phyloP scores from a whole-genome alignment of 192 early-diverging fungal genomes.

The Gorgonomyces haynaldii region DNA sequence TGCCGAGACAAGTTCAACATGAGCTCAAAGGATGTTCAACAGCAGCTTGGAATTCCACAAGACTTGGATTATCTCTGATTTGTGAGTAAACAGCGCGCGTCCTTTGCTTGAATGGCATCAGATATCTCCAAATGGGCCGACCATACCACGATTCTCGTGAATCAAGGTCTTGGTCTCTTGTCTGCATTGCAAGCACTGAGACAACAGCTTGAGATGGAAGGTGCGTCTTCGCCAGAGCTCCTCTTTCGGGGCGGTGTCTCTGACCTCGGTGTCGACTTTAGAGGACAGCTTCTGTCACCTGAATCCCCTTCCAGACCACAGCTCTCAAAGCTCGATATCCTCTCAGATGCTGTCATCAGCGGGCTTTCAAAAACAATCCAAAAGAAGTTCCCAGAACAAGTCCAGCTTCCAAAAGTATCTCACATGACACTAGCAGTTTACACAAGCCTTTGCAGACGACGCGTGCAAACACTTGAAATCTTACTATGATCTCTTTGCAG shows the following conservation, averaged over 20 bases:
- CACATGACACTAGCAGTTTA: background rate
- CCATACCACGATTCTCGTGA: conserved; percentile 12
- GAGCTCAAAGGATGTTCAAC: background rate
- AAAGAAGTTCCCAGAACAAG: conserved; percentile 1
- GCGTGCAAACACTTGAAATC: conserved; percentile 9
- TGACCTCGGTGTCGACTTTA: conserved; percentile 15
- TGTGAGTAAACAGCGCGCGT: background rate
- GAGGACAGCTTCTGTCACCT: conserved; percentile 11
- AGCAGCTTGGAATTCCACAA: background rate
- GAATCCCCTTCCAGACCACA: conserved; percentile 16
- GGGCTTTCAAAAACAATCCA: conserved; percentile 4
- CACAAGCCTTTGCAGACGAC: too few species aligned
- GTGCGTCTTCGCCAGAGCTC: conserved; percentile 12
- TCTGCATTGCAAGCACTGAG: conserved; percentile 14
- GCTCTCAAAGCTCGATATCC: conserved; percentile 5
- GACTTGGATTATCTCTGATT: background rate
- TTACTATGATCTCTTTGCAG: conserved; percentile 16
- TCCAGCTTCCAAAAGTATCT: conserved; percentile 1
- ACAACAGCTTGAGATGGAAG: conserved; percentile 7
- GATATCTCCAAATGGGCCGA: conserved; percentile 24
- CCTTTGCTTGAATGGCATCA: conserved; percentile 5
- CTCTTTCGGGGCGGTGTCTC: conserved; percentile 15
- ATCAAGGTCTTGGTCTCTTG: conserved; percentile 13
- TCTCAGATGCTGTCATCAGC: conserved; percentile 10
- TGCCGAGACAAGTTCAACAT: background rate